Evolutionary conservation across 768 basidiomycete species (phyloP).

Genomic region (Serendipita indica): DNA sequence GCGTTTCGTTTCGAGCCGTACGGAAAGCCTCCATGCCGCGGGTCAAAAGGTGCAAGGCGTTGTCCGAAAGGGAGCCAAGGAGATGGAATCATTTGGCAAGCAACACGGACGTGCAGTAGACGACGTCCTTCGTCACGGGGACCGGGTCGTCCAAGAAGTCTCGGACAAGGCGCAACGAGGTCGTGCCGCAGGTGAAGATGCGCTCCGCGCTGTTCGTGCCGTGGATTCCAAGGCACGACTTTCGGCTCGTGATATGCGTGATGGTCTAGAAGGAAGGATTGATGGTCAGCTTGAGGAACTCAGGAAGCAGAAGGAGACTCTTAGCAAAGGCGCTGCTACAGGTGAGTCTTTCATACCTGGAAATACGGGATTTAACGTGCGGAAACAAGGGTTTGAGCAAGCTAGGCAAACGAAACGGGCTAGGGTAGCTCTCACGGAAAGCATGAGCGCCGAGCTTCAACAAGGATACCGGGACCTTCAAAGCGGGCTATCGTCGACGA

Average conservation of each 20-base stretch:
- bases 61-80: slow-evolving; percentile 41
- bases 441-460: slow-evolving; percentile 35
- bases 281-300: not conserved
- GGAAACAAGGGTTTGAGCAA: slow-evolving; percentile 40
- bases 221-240: not conserved
- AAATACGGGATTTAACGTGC: not conserved
- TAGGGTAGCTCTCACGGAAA: slow-evolving; percentile 42
- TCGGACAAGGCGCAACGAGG: not conserved
- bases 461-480: slow-evolving; percentile 39
- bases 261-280: slow-evolving; percentile 29
- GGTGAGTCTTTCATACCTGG: slow-evolving; percentile 24
- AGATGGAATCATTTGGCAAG: slow-evolving; percentile 32
- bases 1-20: slow-evolving; percentile 53
- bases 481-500: slow-evolving; percentile 34
- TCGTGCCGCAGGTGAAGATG: slow-evolving; percentile 9
- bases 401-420: slow-evolving; percentile 50
- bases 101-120: slow-evolving; percentile 36
- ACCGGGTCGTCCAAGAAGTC: not conserved
- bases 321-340: slow-evolving; percentile 31
- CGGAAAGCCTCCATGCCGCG: slow-evolving; percentile 46
- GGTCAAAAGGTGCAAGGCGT: slow-evolving; percentile 38
- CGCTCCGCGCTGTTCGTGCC: not conserved
- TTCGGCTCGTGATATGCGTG: slow-evolving; percentile 17
- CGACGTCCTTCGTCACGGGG: slow-evolving; percentile 15
- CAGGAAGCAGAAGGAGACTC: slow-evolving; percentile 26